phyloP scores from a whole-genome alignment of 1,139 yeast genomes.

The Debaryomyces sp. region DNA sequence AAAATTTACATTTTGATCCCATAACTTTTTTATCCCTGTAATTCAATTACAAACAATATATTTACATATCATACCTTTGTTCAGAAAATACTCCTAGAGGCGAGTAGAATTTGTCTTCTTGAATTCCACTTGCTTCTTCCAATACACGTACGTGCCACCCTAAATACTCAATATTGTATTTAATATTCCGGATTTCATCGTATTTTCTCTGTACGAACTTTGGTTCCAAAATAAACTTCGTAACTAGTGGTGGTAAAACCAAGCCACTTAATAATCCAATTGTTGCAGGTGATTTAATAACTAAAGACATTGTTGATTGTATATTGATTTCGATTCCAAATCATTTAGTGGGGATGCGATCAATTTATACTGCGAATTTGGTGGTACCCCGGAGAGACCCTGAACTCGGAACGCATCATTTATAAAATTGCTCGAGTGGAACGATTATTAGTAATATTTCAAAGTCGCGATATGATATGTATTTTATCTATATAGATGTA shows the following conservation, averaged over 20 bases:
- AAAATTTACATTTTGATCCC: not conserved
- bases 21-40: not conserved
- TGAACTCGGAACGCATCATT: not conserved
- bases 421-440: too few species aligned
- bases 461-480: not conserved
- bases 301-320: slow-evolving; percentile 10
- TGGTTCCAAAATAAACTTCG: slow-evolving; percentile 31
- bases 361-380: not conserved
- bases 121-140: slow-evolving; percentile 34
- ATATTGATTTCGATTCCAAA: not conserved
- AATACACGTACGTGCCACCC: slow-evolving; percentile 44
- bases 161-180: slow-evolving; percentile 36
- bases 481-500: not conserved
- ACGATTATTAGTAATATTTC: not conserved
- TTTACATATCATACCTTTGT: slow-evolving; percentile 14
- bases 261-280: slow-evolving; percentile 34
- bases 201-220: slow-evolving; percentile 24
- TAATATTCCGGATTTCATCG: slow-evolving; percentile 36
- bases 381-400: slow-evolving; percentile 5
- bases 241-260: slow-evolving; percentile 32
- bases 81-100: slow-evolving; percentile 34
- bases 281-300: slow-evolving; percentile 10
- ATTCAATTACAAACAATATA: not conserved
- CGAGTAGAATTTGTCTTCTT: slow-evolving; percentile 31
- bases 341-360: slow-evolving; percentile 2